These are phyloP conservation scores for Nemania abortiva DNA, from an alignment of 2,329 filamentous ascomycete species.

Conservation along the genomic window DNA sequence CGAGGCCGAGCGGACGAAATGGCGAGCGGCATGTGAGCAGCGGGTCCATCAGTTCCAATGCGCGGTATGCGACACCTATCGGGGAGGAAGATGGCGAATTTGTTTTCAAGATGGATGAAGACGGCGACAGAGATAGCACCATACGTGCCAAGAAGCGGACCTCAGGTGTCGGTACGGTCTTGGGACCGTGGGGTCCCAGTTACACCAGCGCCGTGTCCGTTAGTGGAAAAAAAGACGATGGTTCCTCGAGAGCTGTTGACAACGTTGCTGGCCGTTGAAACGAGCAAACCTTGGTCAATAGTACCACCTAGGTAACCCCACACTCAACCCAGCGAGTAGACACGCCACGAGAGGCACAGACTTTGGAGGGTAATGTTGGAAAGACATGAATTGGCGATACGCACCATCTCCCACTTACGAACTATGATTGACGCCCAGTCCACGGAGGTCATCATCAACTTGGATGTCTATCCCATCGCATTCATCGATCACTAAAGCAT, in stretches of 20 bases:
- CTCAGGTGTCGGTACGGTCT: conserved; percentile 55
- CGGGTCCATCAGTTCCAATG: conserved; percentile 68
- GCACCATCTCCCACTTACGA: conserved; percentile 19
- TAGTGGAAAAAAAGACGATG: conserved; percentile 49
- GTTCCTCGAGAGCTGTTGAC: conserved; percentile 47
- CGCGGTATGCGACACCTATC: conserved; percentile 73
- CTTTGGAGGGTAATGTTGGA: conserved; percentile 17
- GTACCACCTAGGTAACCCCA: conserved; percentile 15
- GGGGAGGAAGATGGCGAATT: conserved; percentile 74
- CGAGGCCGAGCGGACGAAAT: conserved; percentile 57
- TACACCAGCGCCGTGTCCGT: conserved; percentile 51
- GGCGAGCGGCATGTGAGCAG: conserved; percentile 71
- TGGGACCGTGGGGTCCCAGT: conserved; percentile 50
- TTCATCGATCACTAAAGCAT: conserved; percentile 29
- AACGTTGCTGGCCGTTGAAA: conserved; percentile 49
- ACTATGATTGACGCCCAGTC: conserved; percentile 33
- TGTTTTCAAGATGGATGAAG: conserved; percentile 75
- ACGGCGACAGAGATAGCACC: conserved; percentile 64
- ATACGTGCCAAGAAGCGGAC: conserved; percentile 62
- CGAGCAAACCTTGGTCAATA: conserved; percentile 5
- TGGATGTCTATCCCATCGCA: conserved; percentile 27
- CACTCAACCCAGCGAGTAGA: conserved; percentile 19
- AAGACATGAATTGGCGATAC: conserved; percentile 28
- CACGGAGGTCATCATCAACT: conserved; percentile 33
- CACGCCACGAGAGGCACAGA: conserved; percentile 19